These are phyloP conservation scores for Phoenix roebelenii DNA, from an alignment of 176 grass and related monocot species.

Conservation along the genomic window DNA sequence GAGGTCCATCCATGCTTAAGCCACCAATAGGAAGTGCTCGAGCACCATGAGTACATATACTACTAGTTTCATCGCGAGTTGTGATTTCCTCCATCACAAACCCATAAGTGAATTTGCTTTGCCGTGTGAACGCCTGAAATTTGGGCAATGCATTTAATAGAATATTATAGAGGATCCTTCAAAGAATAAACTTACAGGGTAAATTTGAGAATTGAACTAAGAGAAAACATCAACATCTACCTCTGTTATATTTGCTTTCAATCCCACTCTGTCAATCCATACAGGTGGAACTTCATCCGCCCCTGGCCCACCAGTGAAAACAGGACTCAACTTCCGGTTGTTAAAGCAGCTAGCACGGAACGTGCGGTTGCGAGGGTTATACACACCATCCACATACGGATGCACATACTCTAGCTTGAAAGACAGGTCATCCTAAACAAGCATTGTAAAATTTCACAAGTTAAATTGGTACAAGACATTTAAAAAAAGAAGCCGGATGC, in stretches of 20 bases:
- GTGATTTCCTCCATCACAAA: conserved; percentile 80
- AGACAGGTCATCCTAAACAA: conserved; percentile 68
- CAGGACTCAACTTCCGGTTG: conserved; percentile 82
- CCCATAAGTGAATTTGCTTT: conserved; percentile 94
- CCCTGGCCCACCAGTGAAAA: conserved; percentile 79
- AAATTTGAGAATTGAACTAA: too few relatives aligned
- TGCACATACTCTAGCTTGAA: conserved; percentile 89
- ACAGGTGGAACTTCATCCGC: conserved; percentile 81
- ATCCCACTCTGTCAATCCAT: conserved; percentile 80
- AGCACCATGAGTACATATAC: conserved; percentile 80
- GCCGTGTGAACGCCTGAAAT: conserved; percentile 73
- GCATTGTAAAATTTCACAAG: too few relatives aligned
- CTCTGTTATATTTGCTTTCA: conserved; percentile 98
- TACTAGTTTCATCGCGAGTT: conserved; percentile 78
- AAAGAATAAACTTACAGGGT: too few relatives aligned
- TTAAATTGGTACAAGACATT: too few relatives aligned
- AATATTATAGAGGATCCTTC: too few relatives aligned
- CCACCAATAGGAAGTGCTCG: conserved; percentile 64
- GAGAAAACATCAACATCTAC: conserved; percentile 13
- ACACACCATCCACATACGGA: conserved; percentile 87
- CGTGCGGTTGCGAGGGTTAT: conserved; percentile 64
- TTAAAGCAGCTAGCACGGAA: conserved; percentile 92
- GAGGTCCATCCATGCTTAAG: conserved; percentile 86
- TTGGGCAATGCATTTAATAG: not conserved
- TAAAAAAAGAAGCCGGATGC: too few relatives aligned